These are phyloP conservation scores for Volvox africanus DNA, from an alignment of 139 green algal species.

Conservation along the genomic window DNA sequence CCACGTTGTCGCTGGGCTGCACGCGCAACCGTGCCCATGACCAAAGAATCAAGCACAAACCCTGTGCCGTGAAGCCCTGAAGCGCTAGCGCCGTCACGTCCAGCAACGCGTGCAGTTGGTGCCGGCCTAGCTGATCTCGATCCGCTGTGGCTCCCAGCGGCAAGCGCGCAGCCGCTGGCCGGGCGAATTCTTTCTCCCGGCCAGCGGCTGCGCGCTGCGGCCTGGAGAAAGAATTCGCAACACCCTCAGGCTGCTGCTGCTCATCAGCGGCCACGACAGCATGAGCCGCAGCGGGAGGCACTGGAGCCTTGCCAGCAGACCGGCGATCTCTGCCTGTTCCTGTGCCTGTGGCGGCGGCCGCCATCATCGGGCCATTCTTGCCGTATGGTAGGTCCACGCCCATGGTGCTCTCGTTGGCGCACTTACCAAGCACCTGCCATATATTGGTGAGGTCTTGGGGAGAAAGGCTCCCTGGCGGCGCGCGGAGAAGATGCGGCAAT, in stretches of 20 bases:
- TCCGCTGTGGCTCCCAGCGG: too few relatives aligned
- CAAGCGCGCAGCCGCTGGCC: too few relatives aligned
- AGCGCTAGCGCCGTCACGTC: not conserved
- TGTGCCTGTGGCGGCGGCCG: not conserved
- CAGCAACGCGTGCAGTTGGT: slow-evolving; percentile 19
- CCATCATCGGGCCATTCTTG: not conserved
- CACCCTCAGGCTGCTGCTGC: not conserved
- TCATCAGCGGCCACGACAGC: not conserved
- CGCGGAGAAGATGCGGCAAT: not conserved
- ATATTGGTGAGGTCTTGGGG: slow-evolving; percentile 25
- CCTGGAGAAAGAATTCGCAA: not conserved
- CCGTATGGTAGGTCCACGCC: not conserved
- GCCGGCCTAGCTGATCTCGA: not conserved
- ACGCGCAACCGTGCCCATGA: not conserved
- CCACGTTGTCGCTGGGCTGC: not conserved
- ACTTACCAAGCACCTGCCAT: slow-evolving; percentile 24
- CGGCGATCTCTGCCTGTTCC: too few relatives aligned
- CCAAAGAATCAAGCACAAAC: slow-evolving; percentile 7
- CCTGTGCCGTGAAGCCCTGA: not conserved
- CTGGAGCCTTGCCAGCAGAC: not conserved
- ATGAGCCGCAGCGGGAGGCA: not conserved
- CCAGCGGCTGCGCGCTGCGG: too few relatives aligned
- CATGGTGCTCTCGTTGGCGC: not conserved
- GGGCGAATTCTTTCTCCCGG: not conserved
- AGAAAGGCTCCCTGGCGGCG: not conserved